Percentiles rank a stretch among this genome's conserved stretches.
Evolutionary conservation across 441 rosid species (phyloP).

Genomic region (Hypseocharis bilobata): DNA sequence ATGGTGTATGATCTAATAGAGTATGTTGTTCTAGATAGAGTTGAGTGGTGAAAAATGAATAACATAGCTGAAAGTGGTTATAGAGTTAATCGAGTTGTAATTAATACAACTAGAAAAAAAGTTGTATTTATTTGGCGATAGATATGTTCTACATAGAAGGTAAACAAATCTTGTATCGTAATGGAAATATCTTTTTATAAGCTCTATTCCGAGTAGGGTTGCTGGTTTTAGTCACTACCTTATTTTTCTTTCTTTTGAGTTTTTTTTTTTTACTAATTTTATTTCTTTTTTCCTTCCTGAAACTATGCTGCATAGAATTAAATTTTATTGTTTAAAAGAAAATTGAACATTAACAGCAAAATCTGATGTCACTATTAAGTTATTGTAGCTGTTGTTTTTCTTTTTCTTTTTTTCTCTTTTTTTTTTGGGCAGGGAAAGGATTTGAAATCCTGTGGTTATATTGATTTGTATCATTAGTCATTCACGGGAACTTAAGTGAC

Average conservation of each 20-base stretch:
- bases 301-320: no score
- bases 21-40: no score
- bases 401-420: no score
- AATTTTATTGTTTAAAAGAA: neutral
- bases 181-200: neutral
- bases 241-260: neutral
- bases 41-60: no score
- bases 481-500: neutral
- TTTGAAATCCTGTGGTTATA: neutral
- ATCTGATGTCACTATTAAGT: neutral
- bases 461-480: neutral
- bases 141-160: neutral
- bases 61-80: no score
- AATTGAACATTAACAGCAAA: neutral
- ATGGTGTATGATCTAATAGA: no score
- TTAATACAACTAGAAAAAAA: no score
- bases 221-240: no score
- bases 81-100: no score
- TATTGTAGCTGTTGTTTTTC: no score
- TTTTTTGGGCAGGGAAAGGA: neutral
- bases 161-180: neutral
- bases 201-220: neutral
- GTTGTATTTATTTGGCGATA: no score
- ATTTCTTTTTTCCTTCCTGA: no score
- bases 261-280: neutral